Evolutionary conservation across 2,329 filamentous ascomycete genomes (phyloP), one percentile per base, ranked within the genome.

Genomic region (Hypocrella siamensis): DNA sequence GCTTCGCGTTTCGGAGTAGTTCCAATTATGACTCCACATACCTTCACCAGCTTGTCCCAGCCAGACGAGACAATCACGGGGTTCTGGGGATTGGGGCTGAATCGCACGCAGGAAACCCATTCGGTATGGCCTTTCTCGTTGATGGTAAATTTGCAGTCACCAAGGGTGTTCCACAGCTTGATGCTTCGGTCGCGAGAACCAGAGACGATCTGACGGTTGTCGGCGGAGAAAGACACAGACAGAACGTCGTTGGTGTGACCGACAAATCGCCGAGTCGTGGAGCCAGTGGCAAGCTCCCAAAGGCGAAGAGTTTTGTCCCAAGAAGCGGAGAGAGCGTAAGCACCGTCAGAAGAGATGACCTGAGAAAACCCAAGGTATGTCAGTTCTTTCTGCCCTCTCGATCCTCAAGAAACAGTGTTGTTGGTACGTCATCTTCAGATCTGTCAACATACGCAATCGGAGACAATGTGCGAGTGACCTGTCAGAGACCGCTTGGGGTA

Each of bases 91-190:
- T 98, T 98, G 60, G 90, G 90, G 68, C 82, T 92, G 82, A 98
- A 98, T 65, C 90, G 81, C 51, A 98, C 90, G 73, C 88, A 96
- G 43, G 88, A 94, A 51, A 93, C 90, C 90, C 90, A 98, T 67
- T 98, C 90, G 65, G 84, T 84, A 76, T 98, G 90, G 61, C 90
- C 90, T 81, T 98, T 98, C 62, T 98, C 90, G 67, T 84, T 93
- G 74, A 98, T 96, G 71, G 88, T 98, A 79, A 78, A 98, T 76
- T 98, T 98, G 86, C 90, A 98, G 78, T 98, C 90, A 67, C 90
- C 90, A 47, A 98, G 84, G 53, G 90, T 98, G 76, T 98, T 98
- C 90, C 90, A 98, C 55, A 98, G 79, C 83, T 96, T 98, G 76
- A 98, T 96, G 57, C 82, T 84, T 62, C 85, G 80, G 74, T 98